Evolutionary conservation across 768 basidiomycete species (phyloP).

Genomic region (Rhodotorula graminis): DNA sequence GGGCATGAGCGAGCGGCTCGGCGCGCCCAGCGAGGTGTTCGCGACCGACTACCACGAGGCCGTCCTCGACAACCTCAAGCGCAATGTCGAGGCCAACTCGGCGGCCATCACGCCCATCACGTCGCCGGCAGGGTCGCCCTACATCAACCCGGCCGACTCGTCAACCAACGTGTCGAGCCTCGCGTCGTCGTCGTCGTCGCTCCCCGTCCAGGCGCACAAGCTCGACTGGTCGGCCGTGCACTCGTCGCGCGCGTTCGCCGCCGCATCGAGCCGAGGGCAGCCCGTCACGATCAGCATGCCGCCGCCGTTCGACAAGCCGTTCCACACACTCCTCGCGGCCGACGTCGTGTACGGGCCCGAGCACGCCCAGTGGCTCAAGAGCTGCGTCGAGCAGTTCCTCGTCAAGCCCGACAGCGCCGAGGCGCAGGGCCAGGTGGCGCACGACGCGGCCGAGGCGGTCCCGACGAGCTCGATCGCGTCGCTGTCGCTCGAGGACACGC

Average conservation of each 20-base stretch:
- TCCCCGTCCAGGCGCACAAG: slow-evolving; percentile 29
- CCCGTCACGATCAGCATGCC: slow-evolving; percentile 27
- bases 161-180: not conserved
- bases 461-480: slow-evolving; percentile 1
- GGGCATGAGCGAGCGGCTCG: slow-evolving; percentile 30
- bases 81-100: slow-evolving; percentile 63
- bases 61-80: slow-evolving; percentile 64
- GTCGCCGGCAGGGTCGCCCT: slow-evolving; percentile 25
- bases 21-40: slow-evolving; percentile 50
- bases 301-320: slow-evolving; percentile 48
- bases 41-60: slow-evolving; percentile 75
- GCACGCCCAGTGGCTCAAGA: slow-evolving; percentile 68
- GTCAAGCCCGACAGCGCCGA: slow-evolving; percentile 20
- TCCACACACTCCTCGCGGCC: slow-evolving; percentile 71
- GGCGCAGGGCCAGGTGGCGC: not conserved
- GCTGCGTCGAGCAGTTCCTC: slow-evolving; percentile 59
- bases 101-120: slow-evolving; percentile 32
- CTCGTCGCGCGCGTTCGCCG: slow-evolving; percentile 23
- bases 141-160: not conserved
- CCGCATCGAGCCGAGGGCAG: slow-evolving; percentile 7
- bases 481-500: slow-evolving; percentile 13
- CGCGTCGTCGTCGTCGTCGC: slow-evolving; percentile 12
- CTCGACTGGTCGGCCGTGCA: slow-evolving; percentile 39
- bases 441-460: not conserved
- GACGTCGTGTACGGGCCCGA: slow-evolving; percentile 72